These are phyloP conservation scores for Fonsecaea erecta DNA, from an alignment of 2,329 filamentous ascomycete species.

Conservation along the genomic window DNA sequence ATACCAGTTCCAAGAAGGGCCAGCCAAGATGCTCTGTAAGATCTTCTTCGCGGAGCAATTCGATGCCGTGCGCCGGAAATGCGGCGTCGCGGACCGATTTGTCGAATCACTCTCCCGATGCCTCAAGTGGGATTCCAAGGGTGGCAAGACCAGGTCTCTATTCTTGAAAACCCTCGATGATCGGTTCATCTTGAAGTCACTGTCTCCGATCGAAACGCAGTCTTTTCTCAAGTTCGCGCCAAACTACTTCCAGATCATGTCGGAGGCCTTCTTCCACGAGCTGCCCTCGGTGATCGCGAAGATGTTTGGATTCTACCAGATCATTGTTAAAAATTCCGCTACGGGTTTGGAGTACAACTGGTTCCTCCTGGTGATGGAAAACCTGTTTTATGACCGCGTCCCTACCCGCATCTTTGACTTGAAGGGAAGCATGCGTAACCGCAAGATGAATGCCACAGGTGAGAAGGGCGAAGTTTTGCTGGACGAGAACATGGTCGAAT, in stretches of 20 bases:
- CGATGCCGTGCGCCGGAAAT: constrained; percentile 89
- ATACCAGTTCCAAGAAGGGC: constrained; percentile 91
- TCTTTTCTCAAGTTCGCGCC: constrained; percentile 95
- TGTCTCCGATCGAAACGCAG: constrained; percentile 88
- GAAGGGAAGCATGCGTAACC: constrained; percentile 98
- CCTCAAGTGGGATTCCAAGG: constrained; percentile 96
- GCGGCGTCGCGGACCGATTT: constrained; percentile 89
- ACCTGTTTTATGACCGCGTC: constrained; percentile 92
- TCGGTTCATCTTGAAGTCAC: constrained; percentile 86
- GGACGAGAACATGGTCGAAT: constrained; percentile 99
- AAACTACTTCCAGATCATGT: constrained; percentile 97
- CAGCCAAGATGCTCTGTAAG: constrained; percentile 96
- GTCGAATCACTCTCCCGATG: constrained; percentile 94
- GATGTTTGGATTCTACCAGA: constrained; percentile 98
- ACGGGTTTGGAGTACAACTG: constrained; percentile 94
- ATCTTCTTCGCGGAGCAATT: constrained; percentile 99
- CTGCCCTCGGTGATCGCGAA: constrained; percentile 96
- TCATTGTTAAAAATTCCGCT: constrained; percentile 91
- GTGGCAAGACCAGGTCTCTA: constrained; percentile 95
- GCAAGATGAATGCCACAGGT: constrained; percentile 93
- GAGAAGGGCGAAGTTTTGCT: constrained; percentile 95
- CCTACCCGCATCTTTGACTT: constrained; percentile 92
- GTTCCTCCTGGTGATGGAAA: constrained; percentile 94
- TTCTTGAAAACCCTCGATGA: constrained; percentile 97
- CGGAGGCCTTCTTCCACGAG: constrained; percentile 91